Evolutionary conservation across 2,329 filamentous ascomycete genomes (phyloP).

Genomic region (Penicillium sp.): DNA sequence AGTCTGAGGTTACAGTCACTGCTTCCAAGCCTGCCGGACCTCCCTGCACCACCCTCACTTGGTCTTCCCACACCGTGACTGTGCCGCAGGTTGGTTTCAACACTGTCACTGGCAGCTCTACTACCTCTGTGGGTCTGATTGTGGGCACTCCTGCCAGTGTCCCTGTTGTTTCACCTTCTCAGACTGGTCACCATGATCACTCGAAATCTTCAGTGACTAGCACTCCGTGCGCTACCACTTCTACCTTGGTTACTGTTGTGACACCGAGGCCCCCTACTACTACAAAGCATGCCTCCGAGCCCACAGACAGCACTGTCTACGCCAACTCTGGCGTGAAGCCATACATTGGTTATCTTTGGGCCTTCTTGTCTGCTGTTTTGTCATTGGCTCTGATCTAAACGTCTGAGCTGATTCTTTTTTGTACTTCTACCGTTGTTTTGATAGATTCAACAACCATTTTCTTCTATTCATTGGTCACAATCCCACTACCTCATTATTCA

Average conservation of each 20-base stretch:
- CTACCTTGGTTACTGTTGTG: neutral
- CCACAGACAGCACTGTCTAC: neutral
- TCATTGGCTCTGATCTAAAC: neutral
- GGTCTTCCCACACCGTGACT: conserved; percentile 39
- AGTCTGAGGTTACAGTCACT: conserved; percentile 43
- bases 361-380: neutral
- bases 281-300: neutral
- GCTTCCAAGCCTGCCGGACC: conserved; percentile 5
- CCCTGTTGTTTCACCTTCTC: neutral
- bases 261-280: neutral
- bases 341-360: neutral
- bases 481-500: no score
- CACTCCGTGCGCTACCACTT: neutral
- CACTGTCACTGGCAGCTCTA: conserved; percentile 27
- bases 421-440: neutral
- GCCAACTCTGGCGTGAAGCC: conserved; percentile 1
- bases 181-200: neutral
- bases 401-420: neutral
- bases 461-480: no score
- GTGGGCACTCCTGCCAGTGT: neutral
- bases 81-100: conserved; percentile 45
- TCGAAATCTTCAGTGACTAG: neutral
- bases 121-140: conserved; percentile 26
- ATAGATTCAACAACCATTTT: neutral
- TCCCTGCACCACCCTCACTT: conserved; percentile 39